These are phyloP conservation scores for Parachaetomium inaequale DNA, from an alignment of 495 filamentous ascomycete genomes.

Conservation along the genomic window DNA sequence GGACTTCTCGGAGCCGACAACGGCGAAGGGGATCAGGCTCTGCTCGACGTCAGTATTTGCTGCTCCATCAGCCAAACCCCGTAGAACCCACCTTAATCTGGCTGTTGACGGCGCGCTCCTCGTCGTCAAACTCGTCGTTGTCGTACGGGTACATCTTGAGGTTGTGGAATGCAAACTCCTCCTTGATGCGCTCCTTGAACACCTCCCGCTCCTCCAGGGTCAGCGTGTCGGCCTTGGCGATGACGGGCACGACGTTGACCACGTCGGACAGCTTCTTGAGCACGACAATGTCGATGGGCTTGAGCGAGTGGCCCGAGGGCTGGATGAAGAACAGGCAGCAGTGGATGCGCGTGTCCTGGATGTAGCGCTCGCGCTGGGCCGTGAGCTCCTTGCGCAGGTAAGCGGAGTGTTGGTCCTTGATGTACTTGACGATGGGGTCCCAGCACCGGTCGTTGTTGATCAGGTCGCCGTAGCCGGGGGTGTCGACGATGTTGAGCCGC, in stretches of 20 bases:
- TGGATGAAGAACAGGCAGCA: slow-evolving; percentile 99
- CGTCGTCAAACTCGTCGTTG: slow-evolving; percentile 96
- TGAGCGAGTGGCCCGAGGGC: slow-evolving; percentile 92
- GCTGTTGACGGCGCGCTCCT: slow-evolving; percentile 88
- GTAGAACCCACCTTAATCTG: slow-evolving; percentile 78
- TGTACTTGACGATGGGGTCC: slow-evolving; percentile 99
- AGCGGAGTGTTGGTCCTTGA: slow-evolving; percentile 99
- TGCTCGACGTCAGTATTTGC: slow-evolving; percentile 36
- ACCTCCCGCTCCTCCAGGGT: slow-evolving; percentile 91
- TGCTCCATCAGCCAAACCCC: not conserved
- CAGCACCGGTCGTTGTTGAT: slow-evolving; percentile 99
- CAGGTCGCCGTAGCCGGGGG: slow-evolving; percentile 95
- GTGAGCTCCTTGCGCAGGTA: slow-evolving; percentile 99
- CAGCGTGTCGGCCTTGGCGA: slow-evolving; percentile 95
- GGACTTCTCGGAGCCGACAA: slow-evolving; percentile 95
- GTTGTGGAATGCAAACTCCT: slow-evolving; percentile 99
- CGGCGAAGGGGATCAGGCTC: slow-evolving; percentile 95
- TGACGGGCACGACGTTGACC: slow-evolving; percentile 98
- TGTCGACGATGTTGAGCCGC: slow-evolving; percentile 95
- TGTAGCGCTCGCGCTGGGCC: slow-evolving; percentile 98
- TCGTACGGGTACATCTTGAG: slow-evolving; percentile 99
- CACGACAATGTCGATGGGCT: slow-evolving; percentile 99
- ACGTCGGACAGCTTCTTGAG: slow-evolving; percentile 98
- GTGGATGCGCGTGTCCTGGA: slow-evolving; percentile 98
- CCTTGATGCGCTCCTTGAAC: slow-evolving; percentile 99